Evolutionary conservation across 2,329 filamentous ascomycete species (phyloP).

Genomic region (Fusarium penzigii): DNA sequence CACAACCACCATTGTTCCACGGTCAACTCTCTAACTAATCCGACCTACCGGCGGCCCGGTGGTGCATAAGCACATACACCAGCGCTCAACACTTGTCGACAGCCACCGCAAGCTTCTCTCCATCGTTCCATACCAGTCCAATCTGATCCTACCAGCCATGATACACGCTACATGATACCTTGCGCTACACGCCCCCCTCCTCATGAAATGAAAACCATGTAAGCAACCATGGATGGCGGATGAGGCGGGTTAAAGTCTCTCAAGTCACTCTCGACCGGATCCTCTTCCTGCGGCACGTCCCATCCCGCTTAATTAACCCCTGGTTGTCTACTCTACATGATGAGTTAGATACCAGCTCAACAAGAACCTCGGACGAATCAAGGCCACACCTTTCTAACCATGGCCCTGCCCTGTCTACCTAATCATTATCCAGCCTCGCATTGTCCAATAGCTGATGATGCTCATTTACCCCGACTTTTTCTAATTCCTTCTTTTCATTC

Average conservation of each 20-base stretch:
- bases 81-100: not conserved
- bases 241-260: not conserved
- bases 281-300: slow-evolving; percentile 21
- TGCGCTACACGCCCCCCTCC: no score
- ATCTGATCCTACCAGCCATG: no score
- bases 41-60: slow-evolving; percentile 7
- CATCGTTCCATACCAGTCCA: no score
- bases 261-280: not conserved
- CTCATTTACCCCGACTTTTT: slow-evolving; percentile 25
- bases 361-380: slow-evolving; percentile 15
- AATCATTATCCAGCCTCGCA: no score
- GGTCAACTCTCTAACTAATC: not conserved
- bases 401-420: slow-evolving; percentile 8
- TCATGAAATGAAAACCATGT: no score
- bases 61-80: not conserved
- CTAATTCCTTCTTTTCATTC: slow-evolving; percentile 10
- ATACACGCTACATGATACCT: no score
- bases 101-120: no score
- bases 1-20: no score
- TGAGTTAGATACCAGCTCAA: no score
- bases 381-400: slow-evolving; percentile 5
- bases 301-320: no score
- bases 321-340: no score
- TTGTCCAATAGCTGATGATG: slow-evolving; percentile 18
- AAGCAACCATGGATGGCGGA: no score